Percentiles rank a stretch among this genome's conserved stretches.
Conservation (phyloP, 2,329 filamentous ascomycete genomes). For the Akanthomyces uredinophilus region DNA sequence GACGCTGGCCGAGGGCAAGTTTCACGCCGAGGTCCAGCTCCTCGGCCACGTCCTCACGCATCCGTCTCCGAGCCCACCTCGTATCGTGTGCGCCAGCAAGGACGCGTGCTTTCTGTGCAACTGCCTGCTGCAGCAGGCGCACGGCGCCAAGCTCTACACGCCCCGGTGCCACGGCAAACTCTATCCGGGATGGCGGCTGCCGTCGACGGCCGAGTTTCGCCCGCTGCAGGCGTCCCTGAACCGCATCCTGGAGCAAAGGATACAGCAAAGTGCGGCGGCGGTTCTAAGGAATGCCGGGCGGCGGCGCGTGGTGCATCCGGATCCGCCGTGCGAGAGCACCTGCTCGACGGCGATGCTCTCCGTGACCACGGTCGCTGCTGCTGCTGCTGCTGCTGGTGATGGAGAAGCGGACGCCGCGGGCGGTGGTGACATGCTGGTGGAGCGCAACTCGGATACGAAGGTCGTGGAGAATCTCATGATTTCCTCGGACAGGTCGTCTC, state of each 20-base stretch:
- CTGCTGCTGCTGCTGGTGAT: neutral
- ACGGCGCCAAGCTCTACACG: neutral
- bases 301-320: neutral
- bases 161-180: slow-evolving; percentile 10
- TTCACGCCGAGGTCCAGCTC: slow-evolving; percentile 11
- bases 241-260: neutral
- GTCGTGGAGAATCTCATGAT: neutral
- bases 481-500: neutral
- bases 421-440: neutral
- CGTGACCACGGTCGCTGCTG: neutral
- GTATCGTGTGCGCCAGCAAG: slow-evolving; percentile 5
- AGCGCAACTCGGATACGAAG: neutral
- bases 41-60: neutral
- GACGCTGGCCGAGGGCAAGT: neutral
- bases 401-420: neutral
- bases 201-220: neutral
- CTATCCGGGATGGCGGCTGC: slow-evolving; percentile 5
- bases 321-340: slow-evolving; percentile 3
- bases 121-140: neutral
- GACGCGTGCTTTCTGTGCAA: slow-evolving; percentile 5
- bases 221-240: neutral
- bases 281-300: neutral
- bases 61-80: neutral
- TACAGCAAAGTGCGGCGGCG: neutral
- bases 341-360: slow-evolving; percentile 1